These are phyloP conservation scores for Lichtheimia hyalospora DNA, from an alignment of 371 early-diverging fungal genomes.

Conservation along the genomic window DNA sequence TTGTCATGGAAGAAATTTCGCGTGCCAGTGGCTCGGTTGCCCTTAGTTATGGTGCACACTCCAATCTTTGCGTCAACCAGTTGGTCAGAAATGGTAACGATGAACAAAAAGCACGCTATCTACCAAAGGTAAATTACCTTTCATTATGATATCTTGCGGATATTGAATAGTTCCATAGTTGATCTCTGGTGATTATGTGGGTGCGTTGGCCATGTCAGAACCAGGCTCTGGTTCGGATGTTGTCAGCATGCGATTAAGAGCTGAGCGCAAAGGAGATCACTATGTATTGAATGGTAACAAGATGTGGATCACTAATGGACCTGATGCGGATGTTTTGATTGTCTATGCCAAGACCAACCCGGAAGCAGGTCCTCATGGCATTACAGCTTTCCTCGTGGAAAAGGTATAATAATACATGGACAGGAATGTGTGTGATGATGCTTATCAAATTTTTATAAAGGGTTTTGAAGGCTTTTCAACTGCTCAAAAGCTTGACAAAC, in stretches of 20 bases:
- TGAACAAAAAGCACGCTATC: constrained; percentile 87
- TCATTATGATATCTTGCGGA: not conserved
- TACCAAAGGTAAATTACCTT: constrained; percentile 64
- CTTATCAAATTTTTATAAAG: not conserved
- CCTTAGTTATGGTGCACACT: constrained; percentile 95
- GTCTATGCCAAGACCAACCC: constrained; percentile 94
- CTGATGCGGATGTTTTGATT: constrained; percentile 90
- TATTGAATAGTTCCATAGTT: constrained; percentile 32
- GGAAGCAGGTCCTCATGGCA: constrained; percentile 81
- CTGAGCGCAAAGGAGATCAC: constrained; percentile 80
- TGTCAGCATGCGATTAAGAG: constrained; percentile 88
- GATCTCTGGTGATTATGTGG: constrained; percentile 89
- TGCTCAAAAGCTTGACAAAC: constrained; percentile 91
- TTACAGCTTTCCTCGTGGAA: constrained; percentile 95
- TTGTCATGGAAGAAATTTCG: constrained; percentile 94
- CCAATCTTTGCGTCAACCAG: constrained; percentile 97
- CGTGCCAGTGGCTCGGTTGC: constrained; percentile 92
- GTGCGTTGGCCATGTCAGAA: constrained; percentile 97
- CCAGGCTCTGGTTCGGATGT: constrained; percentile 93
- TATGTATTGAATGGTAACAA: constrained; percentile 89
- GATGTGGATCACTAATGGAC: constrained; percentile 98
- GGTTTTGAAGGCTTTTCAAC: constrained; percentile 82
- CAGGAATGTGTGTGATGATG: not conserved
- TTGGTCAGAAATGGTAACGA: constrained; percentile 90
- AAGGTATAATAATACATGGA: constrained; percentile 45